Evolutionary conservation across 202 grass and related monocot species (phyloP).

Genomic region (Panicum virgatum): DNA sequence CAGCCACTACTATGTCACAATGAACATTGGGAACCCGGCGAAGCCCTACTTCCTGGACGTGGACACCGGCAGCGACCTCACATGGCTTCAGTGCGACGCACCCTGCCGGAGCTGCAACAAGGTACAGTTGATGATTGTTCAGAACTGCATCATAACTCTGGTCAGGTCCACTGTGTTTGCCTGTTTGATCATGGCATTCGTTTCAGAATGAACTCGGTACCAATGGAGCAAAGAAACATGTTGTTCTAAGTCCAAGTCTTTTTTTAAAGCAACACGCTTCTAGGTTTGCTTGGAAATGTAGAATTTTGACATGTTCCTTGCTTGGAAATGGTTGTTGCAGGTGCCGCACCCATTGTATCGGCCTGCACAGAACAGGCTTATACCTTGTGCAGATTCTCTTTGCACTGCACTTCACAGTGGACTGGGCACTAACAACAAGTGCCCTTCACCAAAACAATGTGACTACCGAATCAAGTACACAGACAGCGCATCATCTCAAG

Average conservation of each 20-base stretch:
- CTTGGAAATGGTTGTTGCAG: constrained; percentile 47
- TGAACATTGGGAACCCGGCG: constrained; percentile 83
- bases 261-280: neutral
- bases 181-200: neutral
- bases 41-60: constrained; percentile 88
- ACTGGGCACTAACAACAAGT: constrained; percentile 32
- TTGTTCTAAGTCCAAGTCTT: neutral
- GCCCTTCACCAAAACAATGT: constrained; percentile 55
- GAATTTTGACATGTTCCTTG: neutral
- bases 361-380: constrained; percentile 53
- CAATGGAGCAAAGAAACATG: neutral
- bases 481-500: constrained; percentile 63
- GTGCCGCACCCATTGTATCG: constrained; percentile 68
- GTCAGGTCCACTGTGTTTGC: neutral
- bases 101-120: constrained; percentile 87
- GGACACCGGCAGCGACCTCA: constrained; percentile 92
- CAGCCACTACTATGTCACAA: constrained; percentile 68
- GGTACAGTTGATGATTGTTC: constrained; percentile 22
- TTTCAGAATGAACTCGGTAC: neutral
- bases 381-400: constrained; percentile 57
- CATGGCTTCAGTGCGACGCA: constrained; percentile 92
- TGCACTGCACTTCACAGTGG: constrained; percentile 51
- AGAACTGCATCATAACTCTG: neutral
- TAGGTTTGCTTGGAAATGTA: constrained; percentile 2
- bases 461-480: constrained; percentile 79